Conservation (phyloP, 257 asterid species). For the Leptodermis oblonga region DNA sequence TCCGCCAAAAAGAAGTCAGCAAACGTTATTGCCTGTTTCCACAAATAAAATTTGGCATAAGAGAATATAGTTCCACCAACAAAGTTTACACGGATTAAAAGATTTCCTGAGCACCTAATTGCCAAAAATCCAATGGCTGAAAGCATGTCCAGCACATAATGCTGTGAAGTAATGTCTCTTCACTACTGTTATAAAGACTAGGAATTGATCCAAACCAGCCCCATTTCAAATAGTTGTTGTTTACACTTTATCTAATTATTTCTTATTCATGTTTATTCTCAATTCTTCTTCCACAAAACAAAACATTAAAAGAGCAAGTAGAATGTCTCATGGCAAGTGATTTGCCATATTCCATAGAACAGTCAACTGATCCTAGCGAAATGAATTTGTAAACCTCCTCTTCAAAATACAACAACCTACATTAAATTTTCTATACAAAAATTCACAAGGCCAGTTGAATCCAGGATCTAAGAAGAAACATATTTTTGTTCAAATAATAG, state of each 20-base stretch:
- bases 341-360: neutral
- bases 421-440: neutral
- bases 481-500: neutral
- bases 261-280: neutral
- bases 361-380: neutral
- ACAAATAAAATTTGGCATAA: constrained; percentile 19
- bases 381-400: neutral
- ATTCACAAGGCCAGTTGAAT: neutral
- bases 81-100: constrained; percentile 1
- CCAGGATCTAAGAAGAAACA: neutral
- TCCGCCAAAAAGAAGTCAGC: constrained; percentile 96
- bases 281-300: neutral
- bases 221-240: neutral
- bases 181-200: neutral
- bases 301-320: constrained; percentile 4
- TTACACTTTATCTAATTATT: neutral
- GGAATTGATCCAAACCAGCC: neutral
- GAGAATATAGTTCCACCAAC: constrained; percentile 15
- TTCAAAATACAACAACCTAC: neutral
- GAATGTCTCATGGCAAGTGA: constrained; percentile 4
- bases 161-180: neutral
- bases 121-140: neutral
- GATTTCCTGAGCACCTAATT: neutral
- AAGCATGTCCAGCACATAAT: neutral
- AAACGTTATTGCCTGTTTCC: constrained; percentile 82